Evolutionary conservation across 306 rosid species (phyloP), one percentile per base, ranked within the genome.

Genomic region (Styphnolobium japonicum): DNA sequence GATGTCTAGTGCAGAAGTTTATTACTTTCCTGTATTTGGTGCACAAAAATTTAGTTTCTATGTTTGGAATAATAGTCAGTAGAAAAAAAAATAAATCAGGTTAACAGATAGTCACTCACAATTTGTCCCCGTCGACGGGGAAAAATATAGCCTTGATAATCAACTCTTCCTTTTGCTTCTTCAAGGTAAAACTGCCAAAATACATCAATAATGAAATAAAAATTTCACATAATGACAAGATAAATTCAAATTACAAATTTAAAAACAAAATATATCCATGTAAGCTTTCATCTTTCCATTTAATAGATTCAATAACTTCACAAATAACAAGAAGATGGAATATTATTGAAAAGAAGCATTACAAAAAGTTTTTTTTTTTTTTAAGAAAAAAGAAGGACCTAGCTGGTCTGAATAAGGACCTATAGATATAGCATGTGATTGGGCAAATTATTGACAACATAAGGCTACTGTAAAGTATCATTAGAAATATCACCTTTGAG

Each of bases 81-180:
- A 29, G 67, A 31, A 63, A 62, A 75, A 37, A 42, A 65, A 65
- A n/a, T 1, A 65, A 65, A n/a, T 1, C 16, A 23, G 23, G 74
- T 19, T 27, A 77, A 62, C 22, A 77, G 65, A 82, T 62, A 67
- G 69, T 51, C 45, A 87, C 98, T 92, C 81, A 94, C 98, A 71
- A 37, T 61, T 78, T 92, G 71, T 56, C 98, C 96, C 16, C 94
- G 90, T 58, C 85, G 79, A 21, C 93, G 92, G 43, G 98, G 98
- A 11, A 89, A 91, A 64, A 95, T 90, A 67, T 95, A 92, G 77
- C 98, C 98, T 91, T 92, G 98, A 82, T 95, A 95, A 80, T 95
- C 97, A 73, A 95, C 86, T 25, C 73, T 87, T 68, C 97, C 98
- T 75, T 92, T 95, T 39, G 83, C 90, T 73, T 95, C 98, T 88